phyloP scores from a whole-genome alignment of 352 stramenopile genomes.

The Phytophthora constricta region DNA sequence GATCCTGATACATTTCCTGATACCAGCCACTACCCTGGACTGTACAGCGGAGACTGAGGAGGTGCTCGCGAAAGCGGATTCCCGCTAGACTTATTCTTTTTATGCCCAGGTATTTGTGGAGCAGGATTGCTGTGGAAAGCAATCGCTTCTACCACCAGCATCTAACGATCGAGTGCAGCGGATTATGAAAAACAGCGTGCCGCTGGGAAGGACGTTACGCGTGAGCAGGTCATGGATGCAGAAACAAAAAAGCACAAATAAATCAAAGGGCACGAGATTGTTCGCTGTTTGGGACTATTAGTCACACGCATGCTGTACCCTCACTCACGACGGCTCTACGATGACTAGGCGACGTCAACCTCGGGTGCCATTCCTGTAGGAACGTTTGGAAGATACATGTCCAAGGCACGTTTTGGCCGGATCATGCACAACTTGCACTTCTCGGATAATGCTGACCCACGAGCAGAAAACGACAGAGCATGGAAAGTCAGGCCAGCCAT shows the following conservation, averaged over 20 bases:
- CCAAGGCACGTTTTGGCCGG: slow-evolving; percentile 4
- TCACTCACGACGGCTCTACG: neutral
- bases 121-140: slow-evolving; percentile 10
- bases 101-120: slow-evolving; percentile 12
- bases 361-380: slow-evolving; percentile 5
- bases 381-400: slow-evolving; percentile 26
- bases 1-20: slow-evolving; percentile 9
- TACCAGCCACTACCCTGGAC: neutral
- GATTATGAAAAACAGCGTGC: slow-evolving; percentile 5
- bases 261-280: slow-evolving; percentile 17
- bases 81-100: slow-evolving; percentile 18
- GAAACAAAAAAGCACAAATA: slow-evolving; percentile 14
- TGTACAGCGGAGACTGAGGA: slow-evolving; percentile 6
- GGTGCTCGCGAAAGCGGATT: neutral
- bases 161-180: slow-evolving; percentile 1
- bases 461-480: slow-evolving; percentile 8
- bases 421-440: slow-evolving; percentile 31
- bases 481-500: slow-evolving; percentile 8
- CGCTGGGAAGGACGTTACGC: neutral
- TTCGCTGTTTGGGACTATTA: slow-evolving; percentile 18
- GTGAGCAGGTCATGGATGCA: slow-evolving; percentile 2
- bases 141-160: slow-evolving; percentile 25
- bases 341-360: slow-evolving; percentile 13
- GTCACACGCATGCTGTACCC: slow-evolving; percentile 16
- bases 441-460: slow-evolving; percentile 6